phyloP scores from a whole-genome alignment of 305 asterid genomes.

The Solanum hybrid region DNA sequence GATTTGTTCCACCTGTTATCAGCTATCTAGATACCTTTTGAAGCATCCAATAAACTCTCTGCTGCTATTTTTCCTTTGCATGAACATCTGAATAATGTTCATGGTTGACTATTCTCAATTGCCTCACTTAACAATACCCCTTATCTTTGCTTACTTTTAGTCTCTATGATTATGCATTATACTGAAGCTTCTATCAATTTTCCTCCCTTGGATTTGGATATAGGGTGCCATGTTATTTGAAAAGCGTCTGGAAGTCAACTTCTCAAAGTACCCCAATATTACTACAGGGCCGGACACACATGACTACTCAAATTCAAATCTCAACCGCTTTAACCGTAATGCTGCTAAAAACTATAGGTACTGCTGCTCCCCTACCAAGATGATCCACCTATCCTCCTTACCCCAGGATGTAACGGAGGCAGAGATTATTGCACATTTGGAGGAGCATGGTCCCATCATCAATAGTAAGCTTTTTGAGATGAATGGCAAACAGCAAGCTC shows the following conservation, averaged over 20 bases:
- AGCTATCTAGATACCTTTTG: not conserved
- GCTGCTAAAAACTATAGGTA: conserved; percentile 93
- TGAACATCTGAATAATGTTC: not conserved
- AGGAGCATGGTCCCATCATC: conserved; percentile 70
- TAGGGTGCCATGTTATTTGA: conserved; percentile 87
- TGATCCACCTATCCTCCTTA: conserved; percentile 89
- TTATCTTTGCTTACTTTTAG: not conserved
- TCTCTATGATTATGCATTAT: not conserved
- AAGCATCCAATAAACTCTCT: not conserved
- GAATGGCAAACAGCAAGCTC: conserved; percentile 97
- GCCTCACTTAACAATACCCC: not conserved
- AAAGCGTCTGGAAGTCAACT: conserved; percentile 89
- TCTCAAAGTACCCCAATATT: conserved; percentile 74
- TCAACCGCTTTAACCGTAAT: conserved; percentile 87
- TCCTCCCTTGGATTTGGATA: not conserved
- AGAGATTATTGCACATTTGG: conserved; percentile 63
- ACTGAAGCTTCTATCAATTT: not conserved
- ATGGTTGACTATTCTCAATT: not conserved
- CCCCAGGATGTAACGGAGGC: conserved; percentile 79
- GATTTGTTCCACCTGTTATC: not conserved
- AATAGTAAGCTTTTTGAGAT: conserved; percentile 74
- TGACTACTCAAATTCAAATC: conserved; percentile 90
- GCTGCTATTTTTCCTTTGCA: not conserved
- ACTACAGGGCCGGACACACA: conserved; percentile 87
- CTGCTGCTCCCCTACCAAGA: conserved; percentile 95